Evolutionary conservation across 768 basidiomycete species (phyloP).

Genomic region (Mycena pura): DNA sequence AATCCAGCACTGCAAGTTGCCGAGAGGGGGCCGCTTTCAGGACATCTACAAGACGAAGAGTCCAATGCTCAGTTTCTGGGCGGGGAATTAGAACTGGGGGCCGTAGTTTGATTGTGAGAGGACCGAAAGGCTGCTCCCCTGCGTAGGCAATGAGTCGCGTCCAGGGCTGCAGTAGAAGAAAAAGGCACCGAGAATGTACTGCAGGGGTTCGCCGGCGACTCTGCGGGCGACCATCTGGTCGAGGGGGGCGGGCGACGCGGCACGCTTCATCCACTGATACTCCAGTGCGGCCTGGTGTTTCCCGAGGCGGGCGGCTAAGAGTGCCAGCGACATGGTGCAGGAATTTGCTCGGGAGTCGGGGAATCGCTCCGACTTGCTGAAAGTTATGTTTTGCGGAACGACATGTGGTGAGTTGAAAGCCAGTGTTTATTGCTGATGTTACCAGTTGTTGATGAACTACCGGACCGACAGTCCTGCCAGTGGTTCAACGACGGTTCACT

Average conservation of each 20-base stretch:
- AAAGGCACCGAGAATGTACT: slow-evolving; percentile 85
- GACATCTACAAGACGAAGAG: slow-evolving; percentile 61
- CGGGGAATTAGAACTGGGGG: slow-evolving; percentile 92
- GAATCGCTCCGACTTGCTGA: too few species aligned
- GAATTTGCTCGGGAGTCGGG: background rate
- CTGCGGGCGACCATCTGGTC: slow-evolving; percentile 64
- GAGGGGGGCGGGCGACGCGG: slow-evolving; percentile 34
- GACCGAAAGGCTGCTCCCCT: slow-evolving; percentile 91
- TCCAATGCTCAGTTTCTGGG: slow-evolving; percentile 92
- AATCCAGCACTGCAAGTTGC: slow-evolving; percentile 69
- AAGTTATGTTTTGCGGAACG: too few species aligned
- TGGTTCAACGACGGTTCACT: background rate
- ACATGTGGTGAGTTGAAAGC: slow-evolving; percentile 2
- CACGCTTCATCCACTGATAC: slow-evolving; percentile 51
- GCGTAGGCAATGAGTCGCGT: slow-evolving; percentile 23
- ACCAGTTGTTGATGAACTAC: background rate
- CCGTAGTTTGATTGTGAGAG: slow-evolving; percentile 73
- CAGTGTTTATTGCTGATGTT: background rate
- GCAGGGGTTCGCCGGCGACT: slow-evolving; percentile 76
- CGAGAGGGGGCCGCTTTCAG: slow-evolving; percentile 43
- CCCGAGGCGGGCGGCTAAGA: slow-evolving; percentile 39
- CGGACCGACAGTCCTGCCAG: background rate
- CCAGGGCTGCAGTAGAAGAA: slow-evolving; percentile 2
- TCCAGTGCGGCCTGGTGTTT: slow-evolving; percentile 46
- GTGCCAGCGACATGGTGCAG: slow-evolving; percentile 9